phyloP scores from a whole-genome alignment of 1,284 basidiomycete species.

The Ganoderma lingzhi region DNA sequence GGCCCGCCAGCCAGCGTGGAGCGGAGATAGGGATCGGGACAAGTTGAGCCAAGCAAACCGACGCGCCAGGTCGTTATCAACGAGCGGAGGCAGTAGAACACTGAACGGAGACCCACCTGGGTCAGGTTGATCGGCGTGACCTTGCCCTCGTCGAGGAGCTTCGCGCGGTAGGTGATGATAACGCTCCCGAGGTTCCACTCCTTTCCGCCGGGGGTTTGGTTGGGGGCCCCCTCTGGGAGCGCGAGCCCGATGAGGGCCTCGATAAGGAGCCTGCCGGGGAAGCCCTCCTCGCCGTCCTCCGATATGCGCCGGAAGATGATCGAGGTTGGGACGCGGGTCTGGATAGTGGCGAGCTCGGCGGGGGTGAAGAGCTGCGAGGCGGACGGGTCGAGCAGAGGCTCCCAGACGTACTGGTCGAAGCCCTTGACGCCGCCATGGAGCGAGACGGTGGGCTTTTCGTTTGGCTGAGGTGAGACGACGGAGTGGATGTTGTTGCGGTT shows the following conservation, averaged over 20 bases:
- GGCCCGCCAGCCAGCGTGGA: background rate
- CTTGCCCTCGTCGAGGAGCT: conserved; percentile 54
- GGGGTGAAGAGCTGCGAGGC: conserved; percentile 62
- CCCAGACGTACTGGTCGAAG: conserved; percentile 66
- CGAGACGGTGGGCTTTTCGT: conserved; percentile 68
- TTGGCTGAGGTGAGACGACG: conserved; percentile 51
- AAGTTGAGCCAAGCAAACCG: background rate
- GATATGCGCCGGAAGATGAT: conserved; percentile 68
- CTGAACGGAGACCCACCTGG: conserved; percentile 55
- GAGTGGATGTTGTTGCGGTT: conserved; percentile 61
- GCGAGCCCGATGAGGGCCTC: conserved; percentile 69
- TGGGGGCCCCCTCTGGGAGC: conserved; percentile 50
- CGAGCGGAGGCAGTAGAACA: conserved; percentile 1
- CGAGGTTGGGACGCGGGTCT: conserved; percentile 42
- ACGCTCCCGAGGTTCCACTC: conserved; percentile 68
- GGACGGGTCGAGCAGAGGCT: conserved; percentile 49
- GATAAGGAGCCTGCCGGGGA: conserved; percentile 62
- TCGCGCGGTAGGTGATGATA: conserved; percentile 72
- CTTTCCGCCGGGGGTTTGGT: conserved; percentile 39
- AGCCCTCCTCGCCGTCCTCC: conserved; percentile 73
- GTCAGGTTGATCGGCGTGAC: conserved; percentile 80
- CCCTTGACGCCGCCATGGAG: conserved; percentile 76
- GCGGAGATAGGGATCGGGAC: background rate
- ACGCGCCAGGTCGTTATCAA: background rate
- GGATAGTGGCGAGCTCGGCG: conserved; percentile 57